Percentiles rank a stretch among this genome's conserved stretches.
Evolutionary conservation across 176 grass and related monocot species (phyloP).

Genomic region (Phoenix roebelenii): DNA sequence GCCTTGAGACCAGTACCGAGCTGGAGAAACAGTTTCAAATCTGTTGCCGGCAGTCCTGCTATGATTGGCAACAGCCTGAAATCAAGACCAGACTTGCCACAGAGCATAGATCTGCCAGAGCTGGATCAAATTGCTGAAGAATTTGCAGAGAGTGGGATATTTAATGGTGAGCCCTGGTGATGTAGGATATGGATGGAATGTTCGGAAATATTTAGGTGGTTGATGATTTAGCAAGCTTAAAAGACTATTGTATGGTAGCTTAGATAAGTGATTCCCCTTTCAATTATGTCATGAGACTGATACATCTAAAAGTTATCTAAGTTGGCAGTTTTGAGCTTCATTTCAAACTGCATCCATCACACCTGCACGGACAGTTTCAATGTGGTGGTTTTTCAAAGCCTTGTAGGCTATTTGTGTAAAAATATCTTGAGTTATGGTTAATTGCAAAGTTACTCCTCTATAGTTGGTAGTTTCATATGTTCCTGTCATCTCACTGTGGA

Average conservation of each 20-base stretch:
- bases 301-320: no score
- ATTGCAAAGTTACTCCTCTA: no score
- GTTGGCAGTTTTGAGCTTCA: no score
- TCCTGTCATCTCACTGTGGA: no score
- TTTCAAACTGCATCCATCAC: no score
- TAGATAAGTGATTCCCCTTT: not conserved
- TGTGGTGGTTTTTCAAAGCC: no score
- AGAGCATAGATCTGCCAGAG: conserved; percentile 42
- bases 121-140: conserved; percentile 51
- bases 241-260: conserved; percentile 1
- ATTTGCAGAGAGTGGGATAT: conserved; percentile 44
- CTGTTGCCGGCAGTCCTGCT: conserved; percentile 54
- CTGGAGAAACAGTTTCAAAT: conserved; percentile 77
- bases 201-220: conserved; percentile 11
- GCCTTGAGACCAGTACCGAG: conserved; percentile 15
- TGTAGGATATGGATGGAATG: conserved; percentile 31
- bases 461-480: no score
- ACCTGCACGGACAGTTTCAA: no score
- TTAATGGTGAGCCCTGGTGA: conserved; percentile 34
- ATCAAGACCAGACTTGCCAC: conserved; percentile 35
- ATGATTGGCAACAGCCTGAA: conserved; percentile 25
- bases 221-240: conserved; percentile 17
- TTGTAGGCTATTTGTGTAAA: no score
- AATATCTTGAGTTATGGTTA: no score
- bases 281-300: no score